A percentile compares a stretch with the other conserved stretches of the same genome.
Conservation (phyloP, 352 stramenopile genomes). For the Phytopythium ostracodes region DNA sequence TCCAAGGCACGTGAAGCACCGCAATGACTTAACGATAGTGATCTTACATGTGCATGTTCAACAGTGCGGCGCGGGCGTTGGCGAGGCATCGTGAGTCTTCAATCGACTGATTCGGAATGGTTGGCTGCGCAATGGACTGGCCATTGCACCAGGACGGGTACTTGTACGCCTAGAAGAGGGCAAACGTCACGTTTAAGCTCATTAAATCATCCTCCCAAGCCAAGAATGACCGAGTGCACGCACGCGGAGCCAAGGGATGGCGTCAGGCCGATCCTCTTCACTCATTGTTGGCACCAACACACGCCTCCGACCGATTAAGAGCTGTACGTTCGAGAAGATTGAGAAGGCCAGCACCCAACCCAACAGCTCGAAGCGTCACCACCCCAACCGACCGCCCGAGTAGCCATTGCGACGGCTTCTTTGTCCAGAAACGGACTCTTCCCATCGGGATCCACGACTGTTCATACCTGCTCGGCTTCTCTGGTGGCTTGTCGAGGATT, state of each 20-base stretch:
- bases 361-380: not conserved
- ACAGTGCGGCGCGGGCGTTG: constrained; percentile 19
- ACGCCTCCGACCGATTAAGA: no score
- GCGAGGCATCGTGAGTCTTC: not conserved
- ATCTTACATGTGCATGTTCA: constrained; percentile 46
- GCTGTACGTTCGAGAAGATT: not conserved
- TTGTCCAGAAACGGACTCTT: not conserved
- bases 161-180: constrained; percentile 27
- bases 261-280: not conserved
- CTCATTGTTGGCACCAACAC: not conserved
- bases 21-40: not conserved
- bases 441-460: not conserved
- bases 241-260: constrained; percentile 5
- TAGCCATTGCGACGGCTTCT: not conserved
- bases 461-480: not conserved
- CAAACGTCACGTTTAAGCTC: not conserved
- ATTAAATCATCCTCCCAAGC: not conserved
- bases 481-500: not conserved
- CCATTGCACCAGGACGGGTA: constrained; percentile 33
- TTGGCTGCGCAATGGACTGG: not conserved
- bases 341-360: not conserved
- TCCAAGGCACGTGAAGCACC: not conserved
- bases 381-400: not conserved
- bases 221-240: not conserved
- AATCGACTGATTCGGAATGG: not conserved